These are phyloP conservation scores for Trypanosoma mega DNA, from an alignment of 208 protist genomes.

Conservation along the genomic window DNA sequence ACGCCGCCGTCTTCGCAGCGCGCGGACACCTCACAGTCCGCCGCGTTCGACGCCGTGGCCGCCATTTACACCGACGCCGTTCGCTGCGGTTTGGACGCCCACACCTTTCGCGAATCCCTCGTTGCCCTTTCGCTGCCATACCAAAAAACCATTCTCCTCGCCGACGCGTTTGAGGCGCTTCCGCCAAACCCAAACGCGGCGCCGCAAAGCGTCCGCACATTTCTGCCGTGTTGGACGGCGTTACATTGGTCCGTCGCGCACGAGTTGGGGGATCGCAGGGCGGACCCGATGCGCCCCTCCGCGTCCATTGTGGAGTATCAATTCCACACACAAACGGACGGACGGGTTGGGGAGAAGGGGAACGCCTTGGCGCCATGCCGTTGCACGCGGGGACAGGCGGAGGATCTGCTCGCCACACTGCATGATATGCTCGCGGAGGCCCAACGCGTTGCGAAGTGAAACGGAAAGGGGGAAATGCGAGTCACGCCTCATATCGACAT, in stretches of 20 bases:
- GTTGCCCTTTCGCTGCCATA: not conserved
- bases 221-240: constrained; percentile 8
- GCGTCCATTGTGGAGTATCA: constrained; percentile 1
- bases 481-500: too few relatives aligned
- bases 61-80: not conserved
- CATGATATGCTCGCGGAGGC: constrained; percentile 38
- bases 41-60: not conserved
- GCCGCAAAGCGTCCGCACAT: not conserved
- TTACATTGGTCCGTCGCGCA: constrained; percentile 7
- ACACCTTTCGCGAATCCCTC: not conserved
- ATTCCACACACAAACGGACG: not conserved
- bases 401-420: constrained; percentile 33
- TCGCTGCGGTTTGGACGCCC: not conserved
- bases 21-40: too few relatives aligned
- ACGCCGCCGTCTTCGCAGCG: too few relatives aligned
- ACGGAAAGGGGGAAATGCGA: not conserved
- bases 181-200: too few relatives aligned
- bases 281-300: constrained; percentile 1
- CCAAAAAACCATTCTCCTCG: not conserved
- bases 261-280: constrained; percentile 12
- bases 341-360: not conserved
- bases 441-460: constrained; percentile 24
- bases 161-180: not conserved
- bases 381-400: constrained; percentile 1
- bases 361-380: not conserved